These are phyloP conservation scores for Aspergillus alliaceus DNA, from an alignment of 2,329 filamentous ascomycete species.

Conservation along the genomic window DNA sequence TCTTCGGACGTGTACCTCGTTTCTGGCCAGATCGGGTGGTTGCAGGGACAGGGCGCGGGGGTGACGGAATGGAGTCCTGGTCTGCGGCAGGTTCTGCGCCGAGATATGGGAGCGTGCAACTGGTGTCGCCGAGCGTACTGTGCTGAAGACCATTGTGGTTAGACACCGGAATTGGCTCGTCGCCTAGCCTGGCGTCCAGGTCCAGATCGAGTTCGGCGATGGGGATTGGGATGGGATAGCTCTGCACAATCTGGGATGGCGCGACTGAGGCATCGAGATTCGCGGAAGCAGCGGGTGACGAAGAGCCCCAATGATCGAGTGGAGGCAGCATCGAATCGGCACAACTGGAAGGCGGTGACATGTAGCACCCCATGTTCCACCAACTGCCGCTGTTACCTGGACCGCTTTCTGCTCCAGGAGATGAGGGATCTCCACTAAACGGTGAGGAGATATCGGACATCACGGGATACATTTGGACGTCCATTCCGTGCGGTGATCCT, in stretches of 20 bases:
- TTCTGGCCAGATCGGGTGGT: neutral
- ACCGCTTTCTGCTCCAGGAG: constrained; percentile 26
- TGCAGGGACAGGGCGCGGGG: neutral
- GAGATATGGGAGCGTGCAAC: neutral
- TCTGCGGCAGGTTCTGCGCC: neutral
- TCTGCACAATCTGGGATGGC: constrained; percentile 15
- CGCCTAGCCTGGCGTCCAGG: neutral
- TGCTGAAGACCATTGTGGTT: neutral
- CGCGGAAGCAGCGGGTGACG: constrained; percentile 14
- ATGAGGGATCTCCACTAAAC: constrained; percentile 23
- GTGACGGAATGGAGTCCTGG: neutral
- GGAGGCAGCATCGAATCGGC: constrained; percentile 17
- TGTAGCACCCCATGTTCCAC: constrained; percentile 17
- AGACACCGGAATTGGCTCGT: neutral
- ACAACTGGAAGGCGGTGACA: constrained; percentile 18
- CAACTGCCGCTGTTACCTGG: constrained; percentile 18
- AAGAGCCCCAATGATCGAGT: constrained; percentile 13
- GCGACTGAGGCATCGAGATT: constrained; percentile 12
- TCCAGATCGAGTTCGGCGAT: constrained; percentile 13
- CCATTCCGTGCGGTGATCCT: neutral
- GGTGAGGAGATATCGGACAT: constrained; percentile 10
- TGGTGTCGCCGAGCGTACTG: neutral
- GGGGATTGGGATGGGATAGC: constrained; percentile 23
- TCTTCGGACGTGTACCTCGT: neutral
- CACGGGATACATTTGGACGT: neutral